Conservation (phyloP, 768 basidiomycete genomes). For the Vararia minispora region DNA sequence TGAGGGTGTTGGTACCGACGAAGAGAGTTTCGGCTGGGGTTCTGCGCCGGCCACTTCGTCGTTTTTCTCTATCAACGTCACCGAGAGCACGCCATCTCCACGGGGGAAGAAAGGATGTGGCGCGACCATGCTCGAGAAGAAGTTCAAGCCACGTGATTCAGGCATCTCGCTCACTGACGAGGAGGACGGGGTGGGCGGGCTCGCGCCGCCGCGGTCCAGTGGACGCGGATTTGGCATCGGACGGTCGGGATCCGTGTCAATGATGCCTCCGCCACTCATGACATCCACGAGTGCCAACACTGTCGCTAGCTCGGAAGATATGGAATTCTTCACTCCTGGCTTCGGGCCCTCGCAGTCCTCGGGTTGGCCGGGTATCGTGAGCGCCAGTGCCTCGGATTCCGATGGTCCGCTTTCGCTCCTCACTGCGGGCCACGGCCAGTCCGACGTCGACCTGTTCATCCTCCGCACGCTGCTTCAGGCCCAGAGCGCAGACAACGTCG, state of each 20-base stretch:
- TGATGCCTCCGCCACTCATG: constrained; percentile 42
- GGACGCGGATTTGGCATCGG: constrained; percentile 13
- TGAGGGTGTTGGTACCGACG: constrained; percentile 10
- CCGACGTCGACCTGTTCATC: constrained; percentile 58
- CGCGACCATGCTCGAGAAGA: constrained; percentile 29
- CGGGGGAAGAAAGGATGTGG: constrained; percentile 24
- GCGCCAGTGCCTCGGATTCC: constrained; percentile 28
- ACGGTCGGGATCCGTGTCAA: constrained; percentile 18
- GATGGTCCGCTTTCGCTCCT: too few relatives aligned
- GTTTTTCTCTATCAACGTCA: constrained; percentile 30
- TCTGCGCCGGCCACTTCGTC: constrained; percentile 4
- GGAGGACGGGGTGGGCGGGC: constrained; percentile 26
- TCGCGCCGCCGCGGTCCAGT: constrained; percentile 3
- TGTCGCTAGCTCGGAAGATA: constrained; percentile 50
- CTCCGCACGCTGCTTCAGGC: constrained; percentile 50
- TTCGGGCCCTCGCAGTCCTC: constrained; percentile 39
- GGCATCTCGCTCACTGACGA: constrained; percentile 55
- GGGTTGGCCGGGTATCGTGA: constrained; percentile 47
- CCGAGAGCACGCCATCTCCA: constrained; percentile 48
- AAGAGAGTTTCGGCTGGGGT: constrained; percentile 14
- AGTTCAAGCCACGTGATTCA: constrained; percentile 64
- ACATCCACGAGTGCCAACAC: constrained; percentile 56
- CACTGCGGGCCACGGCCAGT: constrained; percentile 14
- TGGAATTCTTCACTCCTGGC: constrained; percentile 63
- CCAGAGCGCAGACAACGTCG: constrained; percentile 31